Evolutionary conservation across 2,329 filamentous ascomycete genomes (phyloP).

Genomic region (Trichocomaceae sp.): DNA sequence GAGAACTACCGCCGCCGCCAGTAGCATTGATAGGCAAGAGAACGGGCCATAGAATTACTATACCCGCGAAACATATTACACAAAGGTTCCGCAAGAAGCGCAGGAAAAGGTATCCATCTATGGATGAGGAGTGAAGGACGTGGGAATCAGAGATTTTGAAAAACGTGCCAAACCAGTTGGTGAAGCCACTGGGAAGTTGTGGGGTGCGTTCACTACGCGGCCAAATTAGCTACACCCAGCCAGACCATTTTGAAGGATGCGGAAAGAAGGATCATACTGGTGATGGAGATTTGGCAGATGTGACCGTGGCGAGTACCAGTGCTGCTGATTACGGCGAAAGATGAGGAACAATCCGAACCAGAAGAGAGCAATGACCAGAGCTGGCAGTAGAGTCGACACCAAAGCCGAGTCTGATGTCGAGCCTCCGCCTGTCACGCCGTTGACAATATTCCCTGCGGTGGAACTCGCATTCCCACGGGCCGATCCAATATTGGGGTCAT

Average conservation of each 20-base stretch:
- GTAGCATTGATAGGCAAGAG: conserved; percentile 83
- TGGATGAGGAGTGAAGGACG: conserved; percentile 80
- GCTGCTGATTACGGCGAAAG: conserved; percentile 38
- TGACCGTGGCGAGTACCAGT: conserved; percentile 42
- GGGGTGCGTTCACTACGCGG: conserved; percentile 42
- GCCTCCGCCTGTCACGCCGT: conserved; percentile 20
- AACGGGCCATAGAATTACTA: conserved; percentile 77
- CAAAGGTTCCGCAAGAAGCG: conserved; percentile 76
- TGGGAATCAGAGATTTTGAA: conserved; percentile 61
- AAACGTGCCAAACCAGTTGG: conserved; percentile 52
- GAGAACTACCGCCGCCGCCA: conserved; percentile 58
- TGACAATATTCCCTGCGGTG: conserved; percentile 25
- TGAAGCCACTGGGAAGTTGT: conserved; percentile 39
- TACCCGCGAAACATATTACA: conserved; percentile 73
- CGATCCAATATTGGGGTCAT: conserved; percentile 38
- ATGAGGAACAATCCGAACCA: conserved; percentile 43
- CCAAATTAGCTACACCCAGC: neutral
- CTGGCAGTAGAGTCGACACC: conserved; percentile 44
- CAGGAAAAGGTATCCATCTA: conserved; percentile 88
- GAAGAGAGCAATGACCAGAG: conserved; percentile 38
- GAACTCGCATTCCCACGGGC: conserved; percentile 35
- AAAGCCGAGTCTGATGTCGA: conserved; percentile 48
- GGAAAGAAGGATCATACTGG: conserved; percentile 24
- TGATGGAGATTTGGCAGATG: conserved; percentile 38
- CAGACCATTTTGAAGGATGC: neutral